Base-by-base conservation (phyloP, 129 eudicot species). In the Glebionis coronaria region DNA sequence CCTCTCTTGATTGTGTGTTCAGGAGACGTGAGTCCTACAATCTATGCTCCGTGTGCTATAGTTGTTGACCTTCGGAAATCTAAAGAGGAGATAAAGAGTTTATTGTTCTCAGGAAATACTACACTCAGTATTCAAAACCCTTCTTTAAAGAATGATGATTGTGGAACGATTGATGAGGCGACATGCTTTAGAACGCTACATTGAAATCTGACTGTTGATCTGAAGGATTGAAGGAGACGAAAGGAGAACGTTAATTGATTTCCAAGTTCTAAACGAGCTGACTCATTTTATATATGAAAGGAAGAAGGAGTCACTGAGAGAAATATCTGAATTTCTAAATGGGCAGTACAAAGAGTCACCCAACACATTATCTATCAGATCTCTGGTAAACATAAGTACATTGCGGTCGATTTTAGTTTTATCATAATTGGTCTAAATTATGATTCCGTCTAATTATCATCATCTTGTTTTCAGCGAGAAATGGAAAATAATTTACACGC, bases 1-100 rank as follows among this genome's bases (percentile, higher is more conserved):
- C 91, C 95, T 74, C 78, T 90, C 5, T 61, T 90, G 55, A 67
- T 84, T 27, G 85, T 81, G 15, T 52, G 65, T 27, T 21, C 59
- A 2, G 79, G 57, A 49, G 74, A 73, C 47, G 7, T 13, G 6
- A 16, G 18, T 44, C 57, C 59, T 5, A 46, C 23, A 16, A 21
- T 74, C 54, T 29, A 50, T 3, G 72, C 66, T 57, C 81, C 81
- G 3, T 70, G 20, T 70, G 81, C 90, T 61, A 69, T 82, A 25
- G 58, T 69, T 63, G 65, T 89, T 54, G 87, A 82, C 69, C 54
- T 79, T 73, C 40, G 56, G 27, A 66, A 23, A 59, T 49, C 68
- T 28, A 81, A 53, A 52, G 79, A 74, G 14, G 88, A 81, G 63
- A 70, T 85, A 52, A 52, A 83, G 44, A 47, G 56, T 4, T 16